phyloP scores from a whole-genome alignment of 805 yeast species.

The Dipodascopsis uninucleata region DNA sequence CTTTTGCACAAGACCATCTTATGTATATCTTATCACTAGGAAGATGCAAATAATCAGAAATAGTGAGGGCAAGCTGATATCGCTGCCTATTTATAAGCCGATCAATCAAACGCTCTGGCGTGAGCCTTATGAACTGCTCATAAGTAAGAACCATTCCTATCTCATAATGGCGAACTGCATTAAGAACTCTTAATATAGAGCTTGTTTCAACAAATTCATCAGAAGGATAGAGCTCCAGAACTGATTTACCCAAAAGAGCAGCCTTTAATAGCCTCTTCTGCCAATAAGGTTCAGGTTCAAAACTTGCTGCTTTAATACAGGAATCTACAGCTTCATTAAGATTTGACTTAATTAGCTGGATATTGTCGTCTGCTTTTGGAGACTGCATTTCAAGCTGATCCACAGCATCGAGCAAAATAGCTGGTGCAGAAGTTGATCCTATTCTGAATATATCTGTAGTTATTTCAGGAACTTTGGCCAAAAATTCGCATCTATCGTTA shows the following conservation, averaged over 20 bases:
- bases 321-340: slow-evolving; percentile 60
- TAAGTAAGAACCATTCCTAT: slow-evolving; percentile 69
- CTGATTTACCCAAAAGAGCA: slow-evolving; percentile 79
- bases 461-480: slow-evolving; percentile 57
- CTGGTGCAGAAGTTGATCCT: slow-evolving; percentile 80
- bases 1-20: slow-evolving; percentile 78
- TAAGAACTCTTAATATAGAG: slow-evolving; percentile 60
- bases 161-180: slow-evolving; percentile 59
- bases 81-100: slow-evolving; percentile 56
- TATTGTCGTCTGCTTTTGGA: slow-evolving; percentile 76
- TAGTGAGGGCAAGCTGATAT: slow-evolving; percentile 60
- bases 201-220: slow-evolving; percentile 61
- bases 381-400: slow-evolving; percentile 62
- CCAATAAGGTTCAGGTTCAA: slow-evolving; percentile 72
- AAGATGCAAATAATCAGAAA: slow-evolving; percentile 49
- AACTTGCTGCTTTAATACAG: slow-evolving; percentile 70
- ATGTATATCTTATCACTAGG: slow-evolving; percentile 55
- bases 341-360: slow-evolving; percentile 51
- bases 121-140: slow-evolving; percentile 48
- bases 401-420: slow-evolving; percentile 75
- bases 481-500: slow-evolving; percentile 51
- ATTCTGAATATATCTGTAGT: slow-evolving; percentile 66
- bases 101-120: slow-evolving; percentile 54
- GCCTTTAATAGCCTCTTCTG: slow-evolving; percentile 79
- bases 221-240: slow-evolving; percentile 52